Conservation (phyloP, 441 rosid genomes). For the Omphalea diandra region DNA sequence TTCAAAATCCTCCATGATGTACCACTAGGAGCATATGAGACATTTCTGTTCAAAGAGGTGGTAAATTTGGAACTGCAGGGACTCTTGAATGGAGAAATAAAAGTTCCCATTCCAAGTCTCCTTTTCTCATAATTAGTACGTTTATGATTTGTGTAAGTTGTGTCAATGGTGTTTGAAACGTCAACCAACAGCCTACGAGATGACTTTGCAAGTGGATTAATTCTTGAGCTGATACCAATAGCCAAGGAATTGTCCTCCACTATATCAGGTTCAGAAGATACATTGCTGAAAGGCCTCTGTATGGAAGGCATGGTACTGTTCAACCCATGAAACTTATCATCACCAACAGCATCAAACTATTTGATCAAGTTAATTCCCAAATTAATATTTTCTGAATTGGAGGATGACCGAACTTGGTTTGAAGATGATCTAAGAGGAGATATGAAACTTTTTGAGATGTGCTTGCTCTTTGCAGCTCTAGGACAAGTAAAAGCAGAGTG, state of each 20-base stretch:
- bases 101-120: slow-evolving; percentile 31
- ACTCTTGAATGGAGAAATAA: slow-evolving; percentile 72
- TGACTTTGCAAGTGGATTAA: slow-evolving; percentile 38
- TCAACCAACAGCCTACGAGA: slow-evolving; percentile 52
- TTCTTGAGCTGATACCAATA: slow-evolving; percentile 32
- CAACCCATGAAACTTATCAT: neutral
- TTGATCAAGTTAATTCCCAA: slow-evolving; percentile 21
- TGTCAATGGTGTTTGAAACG: slow-evolving; percentile 54
- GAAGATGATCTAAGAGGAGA: slow-evolving; percentile 60
- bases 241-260: slow-evolving; percentile 26
- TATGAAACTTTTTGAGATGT: slow-evolving; percentile 44
- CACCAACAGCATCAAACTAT: slow-evolving; percentile 23
- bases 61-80: slow-evolving; percentile 70
- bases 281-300: slow-evolving; percentile 30
- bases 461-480: slow-evolving; percentile 40
- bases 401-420: slow-evolving; percentile 34
- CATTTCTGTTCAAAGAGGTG: slow-evolving; percentile 55
- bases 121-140: slow-evolving; percentile 29
- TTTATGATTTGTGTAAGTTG: slow-evolving; percentile 19
- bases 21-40: slow-evolving; percentile 49
- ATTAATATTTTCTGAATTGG: slow-evolving; percentile 32
- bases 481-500: slow-evolving; percentile 36
- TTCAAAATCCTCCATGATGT: slow-evolving; percentile 17
- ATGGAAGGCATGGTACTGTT: slow-evolving; percentile 27
- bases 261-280: slow-evolving; percentile 21